phyloP scores from a whole-genome alignment of 768 basidiomycete genomes.

The Pisolithus tinctorius region DNA sequence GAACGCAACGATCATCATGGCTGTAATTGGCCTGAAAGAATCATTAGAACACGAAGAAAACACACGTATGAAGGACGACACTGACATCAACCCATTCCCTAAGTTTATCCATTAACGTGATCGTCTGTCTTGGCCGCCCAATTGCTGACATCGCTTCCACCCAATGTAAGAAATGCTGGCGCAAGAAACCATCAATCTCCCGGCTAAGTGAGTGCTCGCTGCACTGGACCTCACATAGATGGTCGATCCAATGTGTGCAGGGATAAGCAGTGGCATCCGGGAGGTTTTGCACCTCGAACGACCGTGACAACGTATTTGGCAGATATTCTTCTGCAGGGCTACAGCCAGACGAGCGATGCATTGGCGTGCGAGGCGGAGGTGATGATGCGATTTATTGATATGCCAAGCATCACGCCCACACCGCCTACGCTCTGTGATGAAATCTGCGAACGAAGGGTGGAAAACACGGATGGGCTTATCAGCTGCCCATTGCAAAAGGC shows the following conservation, averaged over 20 bases:
- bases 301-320: slow-evolving; percentile 15
- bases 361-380: slow-evolving; percentile 17
- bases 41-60: background rate
- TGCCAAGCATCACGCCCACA: slow-evolving; percentile 24
- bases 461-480: slow-evolving; percentile 23
- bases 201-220: slow-evolving; percentile 5
- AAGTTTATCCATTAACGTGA: slow-evolving; percentile 17
- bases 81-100: slow-evolving; percentile 23
- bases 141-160: slow-evolving; percentile 27
- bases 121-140: slow-evolving; percentile 26
- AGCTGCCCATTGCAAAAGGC: slow-evolving; percentile 22
- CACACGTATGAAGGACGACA: background rate
- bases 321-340: slow-evolving; percentile 21
- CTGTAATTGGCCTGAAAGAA: slow-evolving; percentile 9
- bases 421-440: slow-evolving; percentile 24
- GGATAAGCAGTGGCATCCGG: slow-evolving; percentile 22
- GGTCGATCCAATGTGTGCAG: slow-evolving; percentile 23
- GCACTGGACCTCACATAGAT: slow-evolving; percentile 12
- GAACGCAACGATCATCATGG: slow-evolving; percentile 10
- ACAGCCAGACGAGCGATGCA: slow-evolving; percentile 15
- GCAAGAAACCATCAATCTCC: slow-evolving; percentile 16
- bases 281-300: slow-evolving; percentile 10
- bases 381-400: slow-evolving; percentile 18
- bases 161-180: slow-evolving; percentile 26
- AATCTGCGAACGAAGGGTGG: slow-evolving; percentile 30